Evolutionary conservation across 208 protist genomes (phyloP), one percentile per base, ranked within the genome.

Genomic region (Acanthamoeba triangularis): DNA sequence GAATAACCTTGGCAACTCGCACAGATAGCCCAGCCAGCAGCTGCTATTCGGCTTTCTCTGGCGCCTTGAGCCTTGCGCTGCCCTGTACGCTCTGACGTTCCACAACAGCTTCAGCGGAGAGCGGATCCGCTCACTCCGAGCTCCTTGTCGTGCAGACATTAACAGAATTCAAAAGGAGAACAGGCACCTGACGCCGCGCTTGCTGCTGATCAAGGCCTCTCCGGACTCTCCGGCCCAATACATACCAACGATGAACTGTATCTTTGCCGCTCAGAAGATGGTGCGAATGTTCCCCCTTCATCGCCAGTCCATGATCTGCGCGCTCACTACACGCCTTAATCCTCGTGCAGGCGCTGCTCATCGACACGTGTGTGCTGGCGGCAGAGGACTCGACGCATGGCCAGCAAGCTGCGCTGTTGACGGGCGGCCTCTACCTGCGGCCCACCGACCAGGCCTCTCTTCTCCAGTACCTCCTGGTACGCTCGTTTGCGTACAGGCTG

Each of bases 191-290:
- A 84, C 33, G 52, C 56, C 96, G 47, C 72, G 96, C 69, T 80
- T 97, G 59, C 59, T 97, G 7, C 33, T 97, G 49, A 59, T 97
- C 56, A 84, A 96, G 78, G 61, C 94, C 5, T 96, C 96, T 28
- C 95, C 76, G 20, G 96, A 97, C 63, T 54, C 93, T 25, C 92
- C 96, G 11, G 76, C 85, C 28, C 96, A 97, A 87, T 97, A 97
- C 74, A 97, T 97, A 8, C 95, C 96, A 8, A 90, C 96, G 1
- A 97, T 97, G 96, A 97, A 97, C 69, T 96, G 95, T 84, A 97
- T 97, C n/a, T 97, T 97, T 59, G 87, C 96, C 49, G 94, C 96
- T 74, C 96, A 97, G 87, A 97, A 96, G 87, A 82, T 85, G 30
- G 94, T 59, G 54, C 20, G 54, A 1, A 1, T 96, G 37, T 41